phyloP scores from a whole-genome alignment of 345 rosid species.

The Salix brachista region DNA sequence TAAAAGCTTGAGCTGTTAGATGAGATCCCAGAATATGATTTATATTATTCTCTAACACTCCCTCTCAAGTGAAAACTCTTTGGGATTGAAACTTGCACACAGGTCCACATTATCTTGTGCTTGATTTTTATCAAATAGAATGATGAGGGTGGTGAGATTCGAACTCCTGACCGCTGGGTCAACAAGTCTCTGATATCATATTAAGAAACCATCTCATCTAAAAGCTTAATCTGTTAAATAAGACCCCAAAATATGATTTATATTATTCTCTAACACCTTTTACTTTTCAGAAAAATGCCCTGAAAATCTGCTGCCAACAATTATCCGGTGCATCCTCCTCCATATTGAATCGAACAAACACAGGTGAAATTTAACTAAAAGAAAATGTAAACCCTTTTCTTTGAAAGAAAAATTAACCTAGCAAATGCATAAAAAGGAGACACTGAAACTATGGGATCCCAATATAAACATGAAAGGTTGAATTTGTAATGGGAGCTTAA shows the following conservation, averaged over 20 bases:
- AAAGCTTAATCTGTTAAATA: too few species aligned
- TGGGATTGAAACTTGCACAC: too few species aligned
- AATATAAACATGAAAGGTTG: neutral
- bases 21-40: rapidly evolving
- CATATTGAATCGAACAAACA: neutral
- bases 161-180: too few species aligned
- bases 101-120: too few species aligned
- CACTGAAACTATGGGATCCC: neutral
- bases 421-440: neutral
- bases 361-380: neutral
- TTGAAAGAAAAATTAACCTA: neutral
- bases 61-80: too few species aligned
- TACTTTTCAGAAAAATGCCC: neutral
- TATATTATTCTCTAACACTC: too few species aligned
- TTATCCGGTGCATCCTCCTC: neutral
- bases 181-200: too few species aligned
- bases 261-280: neutral
- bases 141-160: too few species aligned
- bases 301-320: neutral
- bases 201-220: too few species aligned
- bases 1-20: too few species aligned
- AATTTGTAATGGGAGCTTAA: neutral
- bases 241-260: rapidly evolving
- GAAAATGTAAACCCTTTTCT: neutral
- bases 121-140: too few species aligned